Evolutionary conservation across 345 rosid genomes (phyloP).

Genomic region (Punica granatum): DNA sequence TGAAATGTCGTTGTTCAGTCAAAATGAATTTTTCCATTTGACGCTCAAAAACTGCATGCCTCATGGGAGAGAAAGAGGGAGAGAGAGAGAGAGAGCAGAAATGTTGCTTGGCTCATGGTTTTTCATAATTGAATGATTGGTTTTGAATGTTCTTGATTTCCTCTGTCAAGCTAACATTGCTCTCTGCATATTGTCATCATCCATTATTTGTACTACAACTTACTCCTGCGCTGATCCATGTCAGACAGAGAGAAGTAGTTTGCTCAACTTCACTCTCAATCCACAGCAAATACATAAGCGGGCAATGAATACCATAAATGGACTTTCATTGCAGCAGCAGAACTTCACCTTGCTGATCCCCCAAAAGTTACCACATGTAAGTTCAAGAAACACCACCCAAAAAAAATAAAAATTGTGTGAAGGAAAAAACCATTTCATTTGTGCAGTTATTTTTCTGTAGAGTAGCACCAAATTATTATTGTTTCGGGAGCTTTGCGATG

Average conservation of each 20-base stretch:
- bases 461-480: neutral
- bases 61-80: no score
- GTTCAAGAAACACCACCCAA: slow-evolving; percentile 8
- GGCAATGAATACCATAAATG: slow-evolving; percentile 5
- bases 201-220: neutral
- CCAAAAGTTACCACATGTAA: slow-evolving; percentile 21
- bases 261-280: slow-evolving; percentile 5
- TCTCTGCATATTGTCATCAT: neutral
- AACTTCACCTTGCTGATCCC: slow-evolving; percentile 10
- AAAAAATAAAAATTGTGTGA: neutral
- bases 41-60: no score
- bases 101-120: no score
- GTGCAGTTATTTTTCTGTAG: neutral
- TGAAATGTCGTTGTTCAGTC: neutral
- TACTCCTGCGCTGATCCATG: neutral
- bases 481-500: slow-evolving; percentile 2
- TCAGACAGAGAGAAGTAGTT: slow-evolving; percentile 16
- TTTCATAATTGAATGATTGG: neutral
- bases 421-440: neutral
- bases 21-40: no score
- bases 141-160: neutral
- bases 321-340: slow-evolving; percentile 8
- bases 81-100: no score
- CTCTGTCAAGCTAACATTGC: neutral
- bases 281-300: slow-evolving; percentile 1